A percentile compares a stretch with the other conserved stretches of the same genome.
Conservation (phyloP, 177 flowering plant genomes). For the Tripterygium wilfordii region DNA sequence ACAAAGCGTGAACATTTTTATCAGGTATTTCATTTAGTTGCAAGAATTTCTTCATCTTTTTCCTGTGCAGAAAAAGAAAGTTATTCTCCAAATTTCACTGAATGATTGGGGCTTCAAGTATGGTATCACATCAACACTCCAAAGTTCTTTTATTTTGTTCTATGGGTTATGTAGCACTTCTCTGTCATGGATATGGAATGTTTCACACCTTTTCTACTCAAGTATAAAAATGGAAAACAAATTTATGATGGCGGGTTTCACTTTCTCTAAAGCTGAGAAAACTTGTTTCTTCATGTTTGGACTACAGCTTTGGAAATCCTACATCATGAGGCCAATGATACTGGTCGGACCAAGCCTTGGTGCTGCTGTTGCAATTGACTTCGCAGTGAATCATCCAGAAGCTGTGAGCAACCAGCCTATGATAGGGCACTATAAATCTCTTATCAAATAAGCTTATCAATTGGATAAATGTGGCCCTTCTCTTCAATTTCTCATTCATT, state of each 20-base stretch:
- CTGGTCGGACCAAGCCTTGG: constrained; percentile 98
- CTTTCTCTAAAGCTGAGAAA: too few relatives aligned
- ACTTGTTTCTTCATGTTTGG: not conserved
- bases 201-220: not conserved
- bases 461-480: too few relatives aligned
- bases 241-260: too few relatives aligned
- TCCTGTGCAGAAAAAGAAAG: not conserved
- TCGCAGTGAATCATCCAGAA: constrained; percentile 71
- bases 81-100: not conserved
- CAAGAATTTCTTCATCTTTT: not conserved
- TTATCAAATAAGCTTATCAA: too few relatives aligned
- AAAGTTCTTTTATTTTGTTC: too few relatives aligned
- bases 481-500: too few relatives aligned
- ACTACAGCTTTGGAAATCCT: constrained; percentile 67
- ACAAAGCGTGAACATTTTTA: constrained; percentile 86
- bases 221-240: too few relatives aligned
- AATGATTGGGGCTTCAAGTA: not conserved
- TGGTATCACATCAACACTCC: too few relatives aligned
- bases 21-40: constrained; percentile 45
- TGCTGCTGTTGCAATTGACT: constrained; percentile 94
- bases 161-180: not conserved
- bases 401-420: constrained; percentile 55
- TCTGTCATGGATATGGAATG: not conserved
- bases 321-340: constrained; percentile 74
- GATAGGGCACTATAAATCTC: not conserved